phyloP scores from a whole-genome alignment of 148 eudicot genomes.

The Diospyros lotus region DNA sequence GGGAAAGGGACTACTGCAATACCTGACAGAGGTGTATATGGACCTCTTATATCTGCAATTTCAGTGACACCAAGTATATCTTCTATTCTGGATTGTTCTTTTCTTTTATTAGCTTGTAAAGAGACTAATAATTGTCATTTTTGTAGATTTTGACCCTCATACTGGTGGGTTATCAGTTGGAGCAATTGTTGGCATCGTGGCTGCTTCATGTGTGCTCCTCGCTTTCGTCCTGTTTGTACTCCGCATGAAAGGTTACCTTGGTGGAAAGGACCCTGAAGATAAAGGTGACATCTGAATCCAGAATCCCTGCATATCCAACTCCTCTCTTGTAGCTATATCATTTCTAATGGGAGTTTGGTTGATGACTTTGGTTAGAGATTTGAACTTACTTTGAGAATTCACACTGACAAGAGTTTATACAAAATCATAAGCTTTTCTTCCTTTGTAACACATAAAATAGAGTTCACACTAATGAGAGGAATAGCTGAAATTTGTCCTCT shows the following conservation, averaged over 20 bases:
- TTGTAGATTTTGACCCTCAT: constrained; percentile 39
- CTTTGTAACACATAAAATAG: neutral
- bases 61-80: constrained; percentile 38
- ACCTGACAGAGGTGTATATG: constrained; percentile 44
- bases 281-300: constrained; percentile 21
- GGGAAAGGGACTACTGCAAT: constrained; percentile 47
- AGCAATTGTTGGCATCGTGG: constrained; percentile 46
- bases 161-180: constrained; percentile 46
- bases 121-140: neutral
- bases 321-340: neutral
- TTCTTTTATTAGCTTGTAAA: neutral
- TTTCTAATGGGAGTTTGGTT: neutral
- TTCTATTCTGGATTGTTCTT: constrained; percentile 4
- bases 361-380: too few species aligned
- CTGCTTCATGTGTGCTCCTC: constrained; percentile 33
- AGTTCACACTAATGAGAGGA: neutral
- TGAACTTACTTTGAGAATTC: too few species aligned
- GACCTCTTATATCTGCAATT: constrained; percentile 48
- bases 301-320: neutral
- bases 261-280: constrained; percentile 35
- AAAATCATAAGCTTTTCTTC: too few species aligned
- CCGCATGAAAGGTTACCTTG: constrained; percentile 39
- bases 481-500: neutral
- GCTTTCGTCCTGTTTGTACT: constrained; percentile 31
- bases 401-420: too few species aligned